Conservation (phyloP, 1,284 basidiomycete genomes). For the Albatrellus sp. region DNA sequence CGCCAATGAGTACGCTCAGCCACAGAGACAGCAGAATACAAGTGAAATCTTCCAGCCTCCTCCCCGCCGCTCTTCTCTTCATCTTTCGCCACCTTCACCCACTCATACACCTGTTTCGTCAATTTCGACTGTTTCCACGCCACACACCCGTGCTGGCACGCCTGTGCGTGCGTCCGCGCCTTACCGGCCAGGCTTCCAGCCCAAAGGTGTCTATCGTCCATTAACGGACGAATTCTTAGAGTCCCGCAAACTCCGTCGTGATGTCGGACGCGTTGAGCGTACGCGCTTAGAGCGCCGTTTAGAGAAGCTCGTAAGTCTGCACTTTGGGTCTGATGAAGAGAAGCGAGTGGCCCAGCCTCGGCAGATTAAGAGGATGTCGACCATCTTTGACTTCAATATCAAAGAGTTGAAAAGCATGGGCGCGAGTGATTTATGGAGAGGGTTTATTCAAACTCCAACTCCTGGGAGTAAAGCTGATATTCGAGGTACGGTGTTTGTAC, state of each 20-base stretch:
- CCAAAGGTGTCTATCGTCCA: constrained; percentile 57
- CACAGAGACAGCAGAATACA: neutral
- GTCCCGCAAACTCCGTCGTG: constrained; percentile 38
- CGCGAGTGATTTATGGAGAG: constrained; percentile 50
- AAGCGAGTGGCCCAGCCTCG: constrained; percentile 13
- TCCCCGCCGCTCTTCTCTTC: neutral
- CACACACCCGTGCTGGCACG: constrained; percentile 13
- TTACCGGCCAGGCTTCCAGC: constrained; percentile 76
- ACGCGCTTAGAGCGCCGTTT: constrained; percentile 72
- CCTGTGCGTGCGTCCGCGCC: constrained; percentile 30
- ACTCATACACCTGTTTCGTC: constrained; percentile 9
- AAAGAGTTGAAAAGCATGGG: constrained; percentile 42
- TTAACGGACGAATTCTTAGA: constrained; percentile 73
- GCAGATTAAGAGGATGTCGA: constrained; percentile 37
- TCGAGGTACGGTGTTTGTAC: constrained; percentile 30
- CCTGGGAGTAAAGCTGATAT: constrained; percentile 38
- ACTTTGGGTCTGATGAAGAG: constrained; percentile 36
- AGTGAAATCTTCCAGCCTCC: neutral
- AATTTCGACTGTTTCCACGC: constrained; percentile 10
- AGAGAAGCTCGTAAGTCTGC: constrained; percentile 76
- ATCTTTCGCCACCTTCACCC: constrained; percentile 1
- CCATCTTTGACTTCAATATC: constrained; percentile 54
- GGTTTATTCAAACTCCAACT: constrained; percentile 32
- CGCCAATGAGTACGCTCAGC: constrained; percentile 10
- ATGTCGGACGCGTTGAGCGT: constrained; percentile 62